These are phyloP conservation scores for Pulveroboletus sp. DNA, from an alignment of 768 basidiomycete species.

Conservation along the genomic window DNA sequence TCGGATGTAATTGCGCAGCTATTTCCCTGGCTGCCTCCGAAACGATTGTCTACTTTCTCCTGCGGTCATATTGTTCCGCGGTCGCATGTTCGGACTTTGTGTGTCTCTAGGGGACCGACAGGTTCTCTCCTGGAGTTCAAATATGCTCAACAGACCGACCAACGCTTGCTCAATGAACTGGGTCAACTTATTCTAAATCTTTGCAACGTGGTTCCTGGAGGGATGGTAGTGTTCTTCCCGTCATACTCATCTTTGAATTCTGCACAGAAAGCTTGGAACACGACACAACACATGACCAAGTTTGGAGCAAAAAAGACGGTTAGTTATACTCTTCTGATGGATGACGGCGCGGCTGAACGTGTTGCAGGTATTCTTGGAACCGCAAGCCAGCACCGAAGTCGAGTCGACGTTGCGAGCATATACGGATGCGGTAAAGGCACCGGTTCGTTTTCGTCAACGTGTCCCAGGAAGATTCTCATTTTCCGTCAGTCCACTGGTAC, in stretches of 20 bases:
- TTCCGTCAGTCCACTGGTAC: constrained; percentile 15
- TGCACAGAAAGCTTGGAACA: constrained; percentile 63
- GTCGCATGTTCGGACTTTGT: constrained; percentile 70
- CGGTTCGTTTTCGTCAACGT: constrained; percentile 14
- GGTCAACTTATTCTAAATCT: constrained; percentile 84
- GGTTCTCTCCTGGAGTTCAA: constrained; percentile 79
- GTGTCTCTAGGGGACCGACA: constrained; percentile 69
- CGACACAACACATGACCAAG: constrained; percentile 56
- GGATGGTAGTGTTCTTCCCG: constrained; percentile 92
- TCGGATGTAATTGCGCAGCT: constrained; percentile 83
- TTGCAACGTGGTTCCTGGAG: constrained; percentile 71
- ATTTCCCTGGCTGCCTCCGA: constrained; percentile 58
- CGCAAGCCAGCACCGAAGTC: constrained; percentile 64
- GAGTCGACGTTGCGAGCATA: constrained; percentile 76
- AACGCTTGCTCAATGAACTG: constrained; percentile 67
- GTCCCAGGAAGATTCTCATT: neutral
- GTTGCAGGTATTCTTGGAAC: constrained; percentile 85
- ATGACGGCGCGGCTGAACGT: neutral
- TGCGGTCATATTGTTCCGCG: constrained; percentile 91
- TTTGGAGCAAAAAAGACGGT: constrained; percentile 75
- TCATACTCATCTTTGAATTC: constrained; percentile 80
- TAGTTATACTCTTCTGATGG: constrained; percentile 4
- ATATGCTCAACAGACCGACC: constrained; percentile 66
- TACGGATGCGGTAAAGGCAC: constrained; percentile 41
- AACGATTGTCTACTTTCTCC: constrained; percentile 73